Percentiles rank a stretch among this genome's conserved stretches.
Conservation (phyloP, 225 moss, liverwort and hornwort genomes). For the Physcomitrium patens region DNA sequence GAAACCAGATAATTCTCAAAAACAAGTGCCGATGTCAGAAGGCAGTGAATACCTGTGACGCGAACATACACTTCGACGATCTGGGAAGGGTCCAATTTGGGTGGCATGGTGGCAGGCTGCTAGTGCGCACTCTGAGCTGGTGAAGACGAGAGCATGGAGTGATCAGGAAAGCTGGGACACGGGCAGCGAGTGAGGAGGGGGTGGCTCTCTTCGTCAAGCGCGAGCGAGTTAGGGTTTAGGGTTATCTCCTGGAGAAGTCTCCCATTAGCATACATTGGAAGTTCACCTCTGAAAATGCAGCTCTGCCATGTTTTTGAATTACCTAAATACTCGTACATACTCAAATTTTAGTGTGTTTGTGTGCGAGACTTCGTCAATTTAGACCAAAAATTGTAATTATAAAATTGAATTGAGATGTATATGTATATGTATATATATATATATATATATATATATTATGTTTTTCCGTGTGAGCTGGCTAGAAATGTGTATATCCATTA, state of each 20-base stretch:
- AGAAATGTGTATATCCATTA: too few relatives aligned
- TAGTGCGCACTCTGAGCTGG: background rate
- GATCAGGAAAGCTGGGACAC: background rate
- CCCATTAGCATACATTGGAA: too few relatives aligned
- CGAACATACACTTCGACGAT: conserved; percentile 64
- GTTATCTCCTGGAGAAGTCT: background rate
- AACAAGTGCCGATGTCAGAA: background rate
- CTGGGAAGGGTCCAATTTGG: conserved; percentile 65
- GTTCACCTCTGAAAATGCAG: too few relatives aligned
- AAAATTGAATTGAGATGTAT: too few relatives aligned
- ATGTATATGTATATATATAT: too few relatives aligned
- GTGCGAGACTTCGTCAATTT: too few relatives aligned
- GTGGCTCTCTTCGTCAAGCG: background rate
- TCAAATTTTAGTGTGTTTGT: too few relatives aligned
- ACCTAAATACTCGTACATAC: too few relatives aligned
- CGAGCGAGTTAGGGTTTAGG: background rate
- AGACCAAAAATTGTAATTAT: too few relatives aligned
- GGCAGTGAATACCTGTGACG: conserved; percentile 45
- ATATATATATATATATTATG: too few relatives aligned
- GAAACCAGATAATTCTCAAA: background rate
- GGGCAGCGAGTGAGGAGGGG: background rate
- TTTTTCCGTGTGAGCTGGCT: too few relatives aligned
- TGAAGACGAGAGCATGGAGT: background rate
- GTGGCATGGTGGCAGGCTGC: conserved; percentile 46
- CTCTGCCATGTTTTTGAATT: too few relatives aligned